Evolutionary conservation across 257 asterid genomes (phyloP), one percentile per base, ranked within the genome.

Genomic region (Leonotis leonurus): DNA sequence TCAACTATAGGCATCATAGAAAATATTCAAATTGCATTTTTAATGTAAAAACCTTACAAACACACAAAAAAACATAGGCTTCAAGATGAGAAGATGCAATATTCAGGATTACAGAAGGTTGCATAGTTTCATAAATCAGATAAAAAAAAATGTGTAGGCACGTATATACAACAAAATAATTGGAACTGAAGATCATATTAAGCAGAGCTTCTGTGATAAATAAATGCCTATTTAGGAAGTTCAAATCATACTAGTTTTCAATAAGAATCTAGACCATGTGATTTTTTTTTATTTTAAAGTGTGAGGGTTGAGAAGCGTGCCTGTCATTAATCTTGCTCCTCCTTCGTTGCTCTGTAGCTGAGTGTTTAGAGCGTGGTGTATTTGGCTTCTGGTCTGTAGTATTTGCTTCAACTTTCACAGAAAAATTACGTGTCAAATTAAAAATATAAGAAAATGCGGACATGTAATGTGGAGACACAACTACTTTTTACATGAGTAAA

Each of bases 311-410:
- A 18, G 32, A 56, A 65, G 63, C 87, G 51, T 85, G 81, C 99
- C 99, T 87, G 85, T 93, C 97, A 73, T 93, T 93, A 68, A 93
- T 93, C 79, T 93, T 93, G 86, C 99, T 79, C 78, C 99, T 83
- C 76, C 99, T 78, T n/a, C 99, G 96, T 59, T 93, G 97, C 76
- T 93, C 99, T 22, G 99, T 93, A 66, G 97, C 99, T 2, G 99
- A 93, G 85, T 93, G 99, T 70, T 89, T 93, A 1, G 97, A 93
- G 43, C 99, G 96, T 6, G 96, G 90, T 30, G 96, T 93, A 70
- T 72, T 89, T 27, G 99, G 94, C 79, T 79, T 93, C 76, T 87
- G 95, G 53, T 83, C 88, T 14, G 22, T 64, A 64, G 71, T 70
- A 77, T 78, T 87, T 30, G 85, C 81, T 75, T 89, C 90, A 60